Conservation (phyloP, 257 asterid genomes). For the Nyctanthes arbortristis region DNA sequence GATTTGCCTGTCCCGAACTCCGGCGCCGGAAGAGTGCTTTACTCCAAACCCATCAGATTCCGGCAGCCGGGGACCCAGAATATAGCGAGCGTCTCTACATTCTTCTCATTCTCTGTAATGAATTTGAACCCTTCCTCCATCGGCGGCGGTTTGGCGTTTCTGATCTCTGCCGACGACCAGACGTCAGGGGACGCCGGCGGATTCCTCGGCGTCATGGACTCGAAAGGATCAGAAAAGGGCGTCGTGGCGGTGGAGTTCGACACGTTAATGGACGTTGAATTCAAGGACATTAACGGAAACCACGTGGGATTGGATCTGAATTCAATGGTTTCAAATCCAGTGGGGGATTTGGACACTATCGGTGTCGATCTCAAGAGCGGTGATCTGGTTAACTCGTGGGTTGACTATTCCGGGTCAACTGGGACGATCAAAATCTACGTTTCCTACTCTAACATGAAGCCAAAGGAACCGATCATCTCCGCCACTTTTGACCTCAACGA, state of each 20-base stretch:
- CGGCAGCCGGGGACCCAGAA: slow-evolving; percentile 44
- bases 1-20: slow-evolving; percentile 74
- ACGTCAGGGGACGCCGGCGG: slow-evolving; percentile 73
- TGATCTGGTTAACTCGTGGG: slow-evolving; percentile 72
- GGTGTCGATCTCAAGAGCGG: slow-evolving; percentile 77
- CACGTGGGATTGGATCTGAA: slow-evolving; percentile 82
- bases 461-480: slow-evolving; percentile 60
- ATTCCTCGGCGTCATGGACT: slow-evolving; percentile 56
- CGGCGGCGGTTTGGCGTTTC: slow-evolving; percentile 84
- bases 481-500: slow-evolving; percentile 46
- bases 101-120: slow-evolving; percentile 69
- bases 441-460: slow-evolving; percentile 70
- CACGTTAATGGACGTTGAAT: slow-evolving; percentile 77
- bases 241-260: slow-evolving; percentile 78
- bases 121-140: slow-evolving; percentile 76
- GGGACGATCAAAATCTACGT: slow-evolving; percentile 48
- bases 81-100: slow-evolving; percentile 65
- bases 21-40: slow-evolving; percentile 71
- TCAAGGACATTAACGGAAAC: slow-evolving; percentile 67
- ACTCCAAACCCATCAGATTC: slow-evolving; percentile 63
- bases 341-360: slow-evolving; percentile 49
- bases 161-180: slow-evolving; percentile 63
- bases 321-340: slow-evolving; percentile 62
- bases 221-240: slow-evolving; percentile 43
- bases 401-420: slow-evolving; percentile 64